Evolutionary conservation across 1,139 yeast genomes (phyloP), one percentile per base, ranked within the genome.

Genomic region (Candida sp.): DNA sequence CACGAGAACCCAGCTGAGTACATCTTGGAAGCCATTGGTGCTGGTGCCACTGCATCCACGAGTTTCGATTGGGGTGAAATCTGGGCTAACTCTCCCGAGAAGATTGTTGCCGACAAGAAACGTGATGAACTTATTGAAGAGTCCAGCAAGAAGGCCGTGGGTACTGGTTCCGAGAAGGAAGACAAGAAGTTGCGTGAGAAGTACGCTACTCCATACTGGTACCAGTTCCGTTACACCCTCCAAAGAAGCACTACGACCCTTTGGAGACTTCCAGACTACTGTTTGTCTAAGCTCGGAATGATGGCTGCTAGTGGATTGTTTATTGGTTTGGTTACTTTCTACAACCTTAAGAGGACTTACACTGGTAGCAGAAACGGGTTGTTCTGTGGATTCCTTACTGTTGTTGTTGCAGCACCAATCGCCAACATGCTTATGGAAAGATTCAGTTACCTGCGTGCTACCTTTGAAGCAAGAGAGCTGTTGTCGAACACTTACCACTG

Each of bases 1-100:
- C 63, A 69, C 37, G 88, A 82, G 57, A 85, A 85, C 56, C 90
- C 89, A 39, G 90, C 90, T 34, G 90, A 85, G 65, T 84, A 83
- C 63, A 84, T 85, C 60, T 69, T 85, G 60, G 83, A 84, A 55
- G 80, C 82, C 56, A 83, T 84, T 62, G 88, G 88, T 54, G 88
- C 88, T 30, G 88, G 87, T 67, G 87, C 88, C n/a, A 82, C 86
- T 49, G 86, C 86, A 25, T 57, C 69, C 42, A 71, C 77, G 25
- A 58, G 63, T 27, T 68, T 69, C 50, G 80, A 80, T 59, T 81
- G 82, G 80, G 71, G 71, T 61, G 73, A 74, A 9, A 65, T 76
- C 32, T 80, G 86, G 84, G 55, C 60, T 37, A 59, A 63, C 3
- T 80, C 85, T 11, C 69, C 72, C 0, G 68, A 65, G 58, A 65